A percentile compares a stretch with the other conserved stretches of the same genome.
Evolutionary conservation across 805 yeast genomes (phyloP).

Genomic region (Wickerhamomyces alni): DNA sequence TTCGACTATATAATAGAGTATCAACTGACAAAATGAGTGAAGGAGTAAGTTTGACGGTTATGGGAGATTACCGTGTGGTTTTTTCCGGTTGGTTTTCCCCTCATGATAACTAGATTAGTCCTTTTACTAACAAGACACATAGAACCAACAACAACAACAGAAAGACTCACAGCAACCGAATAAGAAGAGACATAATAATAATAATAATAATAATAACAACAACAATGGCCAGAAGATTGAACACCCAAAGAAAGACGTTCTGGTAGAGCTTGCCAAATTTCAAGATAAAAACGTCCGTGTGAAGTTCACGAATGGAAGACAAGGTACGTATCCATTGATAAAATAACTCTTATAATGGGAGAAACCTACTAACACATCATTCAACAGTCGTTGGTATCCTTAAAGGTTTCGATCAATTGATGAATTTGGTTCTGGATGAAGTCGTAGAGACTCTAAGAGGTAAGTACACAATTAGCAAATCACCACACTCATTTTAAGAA

Average conservation of each 20-base stretch:
- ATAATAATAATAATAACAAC: constrained; percentile 29
- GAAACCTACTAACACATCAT: constrained; percentile 6
- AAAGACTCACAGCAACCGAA: constrained; percentile 3
- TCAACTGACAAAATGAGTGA: constrained; percentile 4
- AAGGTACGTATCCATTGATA: constrained; percentile 26
- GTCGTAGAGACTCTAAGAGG: constrained; percentile 60
- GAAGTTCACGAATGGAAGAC: constrained; percentile 81
- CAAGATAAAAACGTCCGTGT: constrained; percentile 69
- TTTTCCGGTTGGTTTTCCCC: too few species aligned
- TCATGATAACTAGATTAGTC: too few species aligned
- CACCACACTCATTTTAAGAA: too few species aligned
- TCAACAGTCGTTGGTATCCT: constrained; percentile 55
- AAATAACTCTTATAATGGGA: too few species aligned
- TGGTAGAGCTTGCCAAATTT: constrained; percentile 72
- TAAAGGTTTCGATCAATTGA: constrained; percentile 78
- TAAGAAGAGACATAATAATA: constrained; percentile 7
- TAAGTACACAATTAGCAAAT: constrained; percentile 21
- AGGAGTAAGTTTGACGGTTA: constrained; percentile 2
- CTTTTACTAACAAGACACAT: background rate
- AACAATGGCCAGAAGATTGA: constrained; percentile 36
- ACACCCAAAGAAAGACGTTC: constrained; percentile 82
- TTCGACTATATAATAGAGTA: too few species aligned
- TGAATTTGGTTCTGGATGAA: constrained; percentile 73
- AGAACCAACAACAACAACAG: background rate
- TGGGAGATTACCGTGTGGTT: too few species aligned